Conservation (phyloP, 2,329 filamentous ascomycete species). For the Ophiostoma populinum region DNA sequence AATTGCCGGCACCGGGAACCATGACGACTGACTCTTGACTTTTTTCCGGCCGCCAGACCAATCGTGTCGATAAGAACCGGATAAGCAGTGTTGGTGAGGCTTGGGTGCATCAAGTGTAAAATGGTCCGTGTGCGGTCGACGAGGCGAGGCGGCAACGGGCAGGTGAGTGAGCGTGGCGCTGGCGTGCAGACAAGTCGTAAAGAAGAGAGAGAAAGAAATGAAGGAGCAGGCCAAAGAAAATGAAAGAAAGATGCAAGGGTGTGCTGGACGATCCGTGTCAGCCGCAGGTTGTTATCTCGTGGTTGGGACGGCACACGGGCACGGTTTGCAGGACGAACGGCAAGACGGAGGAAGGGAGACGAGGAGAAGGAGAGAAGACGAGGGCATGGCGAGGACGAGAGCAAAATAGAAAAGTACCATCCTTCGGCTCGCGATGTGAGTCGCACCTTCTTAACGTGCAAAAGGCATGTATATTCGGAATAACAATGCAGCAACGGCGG, state of each 20-base stretch:
- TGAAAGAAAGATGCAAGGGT: neutral
- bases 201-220: neutral
- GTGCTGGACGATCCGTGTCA: too few species aligned
- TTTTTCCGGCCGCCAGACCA: neutral
- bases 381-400: neutral
- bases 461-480: neutral
- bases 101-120: neutral
- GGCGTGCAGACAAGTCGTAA: too few species aligned
- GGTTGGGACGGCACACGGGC: too few species aligned
- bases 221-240: neutral
- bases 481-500: too few species aligned
- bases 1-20: slow-evolving; percentile 7
- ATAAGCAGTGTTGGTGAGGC: slow-evolving; percentile 1
- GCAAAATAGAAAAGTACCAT: neutral
- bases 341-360: neutral
- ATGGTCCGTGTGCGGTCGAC: too few species aligned
- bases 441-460: neutral
- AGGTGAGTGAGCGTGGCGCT: too few species aligned
- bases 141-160: too few species aligned
- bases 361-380: neutral
- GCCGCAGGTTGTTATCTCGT: too few species aligned
- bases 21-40: neutral
- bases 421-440: neutral
- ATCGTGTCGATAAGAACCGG: neutral
- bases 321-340: too few species aligned